Evolutionary conservation across 805 yeast species (phyloP).

Genomic region (Clavispora fructus): DNA sequence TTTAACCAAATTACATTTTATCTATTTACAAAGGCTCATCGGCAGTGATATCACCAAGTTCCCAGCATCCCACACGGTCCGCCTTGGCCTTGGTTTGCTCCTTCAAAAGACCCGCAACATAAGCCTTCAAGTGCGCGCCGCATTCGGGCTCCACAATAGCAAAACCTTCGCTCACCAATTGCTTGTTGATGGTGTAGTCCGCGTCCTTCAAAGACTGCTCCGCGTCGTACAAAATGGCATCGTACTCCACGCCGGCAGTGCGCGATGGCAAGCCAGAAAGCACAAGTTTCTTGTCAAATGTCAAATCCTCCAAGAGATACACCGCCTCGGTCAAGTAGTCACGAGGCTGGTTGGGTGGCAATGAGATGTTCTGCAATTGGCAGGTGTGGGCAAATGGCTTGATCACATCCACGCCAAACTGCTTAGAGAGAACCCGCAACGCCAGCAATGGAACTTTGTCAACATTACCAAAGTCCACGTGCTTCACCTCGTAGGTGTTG

Average conservation of each 20-base stretch:
- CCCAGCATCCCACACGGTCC: slow-evolving; percentile 63
- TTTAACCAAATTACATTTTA: not conserved
- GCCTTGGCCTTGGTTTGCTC: slow-evolving; percentile 47
- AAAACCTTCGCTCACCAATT: slow-evolving; percentile 54
- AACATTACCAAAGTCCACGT: slow-evolving; percentile 57
- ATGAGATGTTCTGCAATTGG: slow-evolving; percentile 45
- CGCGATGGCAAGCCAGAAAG: slow-evolving; percentile 44
- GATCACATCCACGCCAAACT: slow-evolving; percentile 33
- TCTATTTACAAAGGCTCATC: slow-evolving; percentile 20
- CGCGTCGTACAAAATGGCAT: slow-evolving; percentile 52
- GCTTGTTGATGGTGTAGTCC: slow-evolving; percentile 53
- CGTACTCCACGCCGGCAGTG: slow-evolving; percentile 41
- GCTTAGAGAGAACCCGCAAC: slow-evolving; percentile 49
- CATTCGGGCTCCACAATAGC: slow-evolving; percentile 45
- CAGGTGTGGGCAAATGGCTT: slow-evolving; percentile 56
- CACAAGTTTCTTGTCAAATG: slow-evolving; percentile 49
- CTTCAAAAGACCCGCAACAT: slow-evolving; percentile 28
- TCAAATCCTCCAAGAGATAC: slow-evolving; percentile 47
- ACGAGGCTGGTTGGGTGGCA: slow-evolving; percentile 53
- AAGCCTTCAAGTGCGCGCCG: slow-evolving; percentile 30
- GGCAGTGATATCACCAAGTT: slow-evolving; percentile 64
- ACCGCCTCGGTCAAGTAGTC: slow-evolving; percentile 54
- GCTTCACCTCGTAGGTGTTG: slow-evolving; percentile 45
- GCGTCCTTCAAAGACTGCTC: slow-evolving; percentile 49
- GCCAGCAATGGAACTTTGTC: slow-evolving; percentile 41